A percentile compares a stretch with the other conserved stretches of the same genome.
Evolutionary conservation across 352 stramenopile species (phyloP).

Genomic region (Pythium insidiosum): DNA sequence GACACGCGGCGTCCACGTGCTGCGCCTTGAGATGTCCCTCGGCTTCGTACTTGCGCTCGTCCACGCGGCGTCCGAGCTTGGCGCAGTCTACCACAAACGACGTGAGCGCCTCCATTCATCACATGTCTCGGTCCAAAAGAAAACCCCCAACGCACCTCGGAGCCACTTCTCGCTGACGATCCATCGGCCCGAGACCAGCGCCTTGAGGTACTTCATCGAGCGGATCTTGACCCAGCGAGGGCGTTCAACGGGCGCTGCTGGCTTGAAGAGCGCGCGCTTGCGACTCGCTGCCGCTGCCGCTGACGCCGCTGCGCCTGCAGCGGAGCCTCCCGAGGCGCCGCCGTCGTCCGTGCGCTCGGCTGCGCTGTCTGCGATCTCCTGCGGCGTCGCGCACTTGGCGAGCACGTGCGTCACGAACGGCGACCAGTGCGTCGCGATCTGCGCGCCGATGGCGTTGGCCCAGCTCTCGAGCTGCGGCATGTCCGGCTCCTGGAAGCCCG

Average conservation of each 20-base stretch:
- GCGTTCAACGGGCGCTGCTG: too few relatives aligned
- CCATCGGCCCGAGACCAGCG: slow-evolving; percentile 66
- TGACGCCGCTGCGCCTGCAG: background rate
- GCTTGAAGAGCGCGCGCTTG: slow-evolving; percentile 46
- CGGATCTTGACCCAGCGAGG: slow-evolving; percentile 85
- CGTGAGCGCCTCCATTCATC: background rate
- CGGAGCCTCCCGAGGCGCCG: background rate
- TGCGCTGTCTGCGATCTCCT: slow-evolving; percentile 20
- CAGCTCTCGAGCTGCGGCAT: slow-evolving; percentile 11
- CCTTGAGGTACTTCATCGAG: slow-evolving; percentile 84
- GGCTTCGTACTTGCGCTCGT: slow-evolving; percentile 17
- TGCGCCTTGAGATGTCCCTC: slow-evolving; percentile 22
- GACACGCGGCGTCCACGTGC: slow-evolving; percentile 13
- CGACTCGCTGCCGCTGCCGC: background rate
- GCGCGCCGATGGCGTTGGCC: slow-evolving; percentile 10
- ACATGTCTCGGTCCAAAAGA: background rate
- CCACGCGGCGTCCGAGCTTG: slow-evolving; percentile 13
- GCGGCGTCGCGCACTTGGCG: slow-evolving; percentile 57
- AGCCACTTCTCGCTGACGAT: slow-evolving; percentile 83
- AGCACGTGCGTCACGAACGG: slow-evolving; percentile 74
- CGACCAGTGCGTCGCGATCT: slow-evolving; percentile 24
- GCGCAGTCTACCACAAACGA: slow-evolving; percentile 11
- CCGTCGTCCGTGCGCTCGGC: slow-evolving; percentile 8
- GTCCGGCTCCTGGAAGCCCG: slow-evolving; percentile 13
- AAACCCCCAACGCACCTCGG: slow-evolving; percentile 22